A percentile compares a stretch with the other conserved stretches of the same genome.
phyloP scores from a whole-genome alignment of 108 stramenopile species.

The Schizochytrium sp. region DNA sequence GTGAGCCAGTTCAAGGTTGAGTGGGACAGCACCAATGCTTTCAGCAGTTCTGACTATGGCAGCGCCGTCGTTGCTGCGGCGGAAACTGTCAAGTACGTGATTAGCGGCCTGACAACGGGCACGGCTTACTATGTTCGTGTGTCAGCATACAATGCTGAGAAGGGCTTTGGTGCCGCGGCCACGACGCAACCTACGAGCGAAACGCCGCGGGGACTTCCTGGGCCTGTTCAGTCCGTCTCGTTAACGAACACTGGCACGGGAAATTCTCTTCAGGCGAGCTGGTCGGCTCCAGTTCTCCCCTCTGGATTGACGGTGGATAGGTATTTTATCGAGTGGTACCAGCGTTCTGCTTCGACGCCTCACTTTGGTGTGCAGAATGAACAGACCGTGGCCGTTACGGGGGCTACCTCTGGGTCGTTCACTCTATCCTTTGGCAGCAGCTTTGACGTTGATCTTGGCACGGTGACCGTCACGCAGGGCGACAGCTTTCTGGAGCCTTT shows the following conservation, averaged over 20 bases:
- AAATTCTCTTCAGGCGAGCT: constrained; percentile 39
- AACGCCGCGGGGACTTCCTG: constrained; percentile 30
- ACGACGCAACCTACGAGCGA: constrained; percentile 28
- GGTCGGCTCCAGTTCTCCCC: constrained; percentile 45
- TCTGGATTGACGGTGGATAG: constrained; percentile 9
- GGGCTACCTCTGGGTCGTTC: constrained; percentile 13
- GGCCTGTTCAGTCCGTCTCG: not conserved
- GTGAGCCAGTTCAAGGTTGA: constrained; percentile 34
- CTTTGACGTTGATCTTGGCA: not conserved
- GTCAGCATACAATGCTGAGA: constrained; percentile 59
- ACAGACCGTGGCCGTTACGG: constrained; percentile 28
- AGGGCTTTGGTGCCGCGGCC: constrained; percentile 49
- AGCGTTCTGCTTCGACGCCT: not conserved
- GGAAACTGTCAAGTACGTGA: constrained; percentile 33
- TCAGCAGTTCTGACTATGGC: not conserved
- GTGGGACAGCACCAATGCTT: constrained; percentile 19
- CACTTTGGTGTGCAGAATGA: constrained; percentile 29
- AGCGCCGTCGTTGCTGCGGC: not conserved
- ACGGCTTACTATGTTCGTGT: constrained; percentile 63
- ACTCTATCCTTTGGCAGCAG: not conserved
- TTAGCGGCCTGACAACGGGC: constrained; percentile 45
- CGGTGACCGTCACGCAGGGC: not conserved
- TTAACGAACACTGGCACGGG: constrained; percentile 28
- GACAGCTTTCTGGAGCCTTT: not conserved
- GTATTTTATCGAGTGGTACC: constrained; percentile 37